Conservation (phyloP, 1,139 yeast species). For the Komagataea norvegica region DNA sequence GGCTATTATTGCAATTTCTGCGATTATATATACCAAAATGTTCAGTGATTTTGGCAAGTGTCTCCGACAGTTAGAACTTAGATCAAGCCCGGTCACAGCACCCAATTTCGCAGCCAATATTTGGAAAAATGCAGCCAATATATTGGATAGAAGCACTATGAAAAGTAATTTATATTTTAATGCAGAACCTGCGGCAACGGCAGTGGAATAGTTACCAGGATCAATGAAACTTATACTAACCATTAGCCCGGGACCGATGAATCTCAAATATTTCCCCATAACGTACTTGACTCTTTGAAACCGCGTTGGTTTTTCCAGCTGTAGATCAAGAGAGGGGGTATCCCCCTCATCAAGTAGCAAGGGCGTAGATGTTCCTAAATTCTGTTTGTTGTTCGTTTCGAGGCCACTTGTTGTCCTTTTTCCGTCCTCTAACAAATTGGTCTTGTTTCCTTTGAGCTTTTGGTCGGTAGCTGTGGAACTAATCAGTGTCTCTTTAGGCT, state of each 20-base stretch:
- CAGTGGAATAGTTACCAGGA: conserved; percentile 78
- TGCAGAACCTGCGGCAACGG: conserved; percentile 74
- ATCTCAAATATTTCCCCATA: conserved; percentile 45
- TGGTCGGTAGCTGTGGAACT: conserved; percentile 2
- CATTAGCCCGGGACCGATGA: conserved; percentile 77
- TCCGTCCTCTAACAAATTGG: too few species aligned
- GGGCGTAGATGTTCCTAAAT: too few species aligned
- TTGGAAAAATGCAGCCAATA: conserved; percentile 70
- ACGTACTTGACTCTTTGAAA: conserved; percentile 14
- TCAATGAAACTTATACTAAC: conserved; percentile 78
- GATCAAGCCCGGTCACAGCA: conserved; percentile 70
- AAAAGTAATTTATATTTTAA: conserved; percentile 62
- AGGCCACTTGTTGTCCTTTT: too few species aligned
- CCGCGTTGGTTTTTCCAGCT: neutral
- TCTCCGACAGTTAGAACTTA: conserved; percentile 70
- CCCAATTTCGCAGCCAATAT: conserved; percentile 71
- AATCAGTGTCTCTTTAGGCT: neutral
- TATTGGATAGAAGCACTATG: conserved; percentile 57
- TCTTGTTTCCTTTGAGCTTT: conserved; percentile 3
- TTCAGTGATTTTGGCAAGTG: conserved; percentile 58
- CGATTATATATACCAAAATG: conserved; percentile 52
- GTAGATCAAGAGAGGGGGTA: neutral
- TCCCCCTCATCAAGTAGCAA: neutral
- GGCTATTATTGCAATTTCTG: conserved; percentile 73
- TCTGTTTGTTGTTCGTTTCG: too few species aligned